phyloP scores from a whole-genome alignment of 805 yeast genomes.

The Groenewaldozyma tartarivorans region DNA sequence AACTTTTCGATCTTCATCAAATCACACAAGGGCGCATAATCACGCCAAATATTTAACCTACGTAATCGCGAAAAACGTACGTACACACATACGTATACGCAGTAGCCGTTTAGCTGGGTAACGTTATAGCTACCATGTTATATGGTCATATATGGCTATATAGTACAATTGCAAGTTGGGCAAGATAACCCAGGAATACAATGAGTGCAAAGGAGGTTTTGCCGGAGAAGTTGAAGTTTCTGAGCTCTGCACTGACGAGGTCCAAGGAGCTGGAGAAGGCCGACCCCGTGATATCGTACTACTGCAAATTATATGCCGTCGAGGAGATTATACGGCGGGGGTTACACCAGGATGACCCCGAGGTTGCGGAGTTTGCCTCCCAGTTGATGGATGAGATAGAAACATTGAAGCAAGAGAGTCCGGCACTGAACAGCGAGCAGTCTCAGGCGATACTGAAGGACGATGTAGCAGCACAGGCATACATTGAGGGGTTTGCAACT shows the following conservation, averaged over 20 bases:
- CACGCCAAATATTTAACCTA: too few species aligned
- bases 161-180: too few species aligned
- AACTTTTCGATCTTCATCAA: too few species aligned
- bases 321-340: conserved; percentile 56
- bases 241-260: conserved; percentile 20
- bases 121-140: too few species aligned
- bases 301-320: conserved; percentile 61
- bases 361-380: conserved; percentile 51
- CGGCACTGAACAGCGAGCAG: conserved; percentile 28
- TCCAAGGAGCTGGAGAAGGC: conserved; percentile 41
- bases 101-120: too few species aligned
- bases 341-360: conserved; percentile 47
- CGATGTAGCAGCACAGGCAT: conserved; percentile 46
- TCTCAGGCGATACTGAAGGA: conserved; percentile 46
- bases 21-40: too few species aligned
- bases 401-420: conserved; percentile 32
- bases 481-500: conserved; percentile 49
- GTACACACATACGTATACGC: too few species aligned
- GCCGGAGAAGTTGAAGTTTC: conserved; percentile 20
- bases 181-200: not conserved
- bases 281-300: conserved; percentile 66
- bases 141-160: too few species aligned
- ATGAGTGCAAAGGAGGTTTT: conserved; percentile 1
- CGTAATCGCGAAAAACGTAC: too few species aligned
- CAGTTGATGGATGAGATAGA: conserved; percentile 66